phyloP scores from a whole-genome alignment of 2,329 filamentous ascomycete genomes.

The Aspergillus hiratsukae region DNA sequence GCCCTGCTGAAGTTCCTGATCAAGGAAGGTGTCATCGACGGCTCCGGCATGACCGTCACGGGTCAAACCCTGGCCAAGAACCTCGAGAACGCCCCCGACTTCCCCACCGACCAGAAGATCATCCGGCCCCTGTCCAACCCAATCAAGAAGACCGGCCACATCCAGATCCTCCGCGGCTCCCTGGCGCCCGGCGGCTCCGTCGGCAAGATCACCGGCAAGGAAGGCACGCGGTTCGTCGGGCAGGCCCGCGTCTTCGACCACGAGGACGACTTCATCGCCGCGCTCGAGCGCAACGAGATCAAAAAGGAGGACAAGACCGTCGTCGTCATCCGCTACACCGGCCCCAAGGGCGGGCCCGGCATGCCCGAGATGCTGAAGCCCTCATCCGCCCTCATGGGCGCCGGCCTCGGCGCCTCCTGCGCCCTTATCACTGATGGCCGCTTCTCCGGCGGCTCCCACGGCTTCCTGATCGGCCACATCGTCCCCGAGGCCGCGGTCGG shows the following conservation, averaged over 20 bases:
- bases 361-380: constrained; percentile 75
- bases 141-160: constrained; percentile 66
- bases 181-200: constrained; percentile 67
- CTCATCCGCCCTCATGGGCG: constrained; percentile 68
- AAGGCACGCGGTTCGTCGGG: constrained; percentile 63
- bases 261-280: constrained; percentile 64
- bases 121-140: constrained; percentile 64
- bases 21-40: constrained; percentile 55
- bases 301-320: constrained; percentile 74
- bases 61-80: constrained; percentile 58
- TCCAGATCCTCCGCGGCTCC: constrained; percentile 67
- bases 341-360: constrained; percentile 67
- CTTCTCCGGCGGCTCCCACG: constrained; percentile 67
- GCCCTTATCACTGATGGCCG: constrained; percentile 68
- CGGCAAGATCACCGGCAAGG: constrained; percentile 74
- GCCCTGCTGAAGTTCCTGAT: constrained; percentile 55
- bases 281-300: constrained; percentile 63
- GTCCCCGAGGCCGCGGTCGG: constrained; percentile 83
- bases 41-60: constrained; percentile 57
- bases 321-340: constrained; percentile 70
- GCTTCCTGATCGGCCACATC: constrained; percentile 83
- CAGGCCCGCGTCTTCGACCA: constrained; percentile 67
- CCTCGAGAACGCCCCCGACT: constrained; percentile 55
- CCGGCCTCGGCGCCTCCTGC: constrained; percentile 64
- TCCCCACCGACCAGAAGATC: constrained; percentile 66